Conservation (phyloP, 148 eudicot genomes). For the Fagopyrum esculentum region DNA sequence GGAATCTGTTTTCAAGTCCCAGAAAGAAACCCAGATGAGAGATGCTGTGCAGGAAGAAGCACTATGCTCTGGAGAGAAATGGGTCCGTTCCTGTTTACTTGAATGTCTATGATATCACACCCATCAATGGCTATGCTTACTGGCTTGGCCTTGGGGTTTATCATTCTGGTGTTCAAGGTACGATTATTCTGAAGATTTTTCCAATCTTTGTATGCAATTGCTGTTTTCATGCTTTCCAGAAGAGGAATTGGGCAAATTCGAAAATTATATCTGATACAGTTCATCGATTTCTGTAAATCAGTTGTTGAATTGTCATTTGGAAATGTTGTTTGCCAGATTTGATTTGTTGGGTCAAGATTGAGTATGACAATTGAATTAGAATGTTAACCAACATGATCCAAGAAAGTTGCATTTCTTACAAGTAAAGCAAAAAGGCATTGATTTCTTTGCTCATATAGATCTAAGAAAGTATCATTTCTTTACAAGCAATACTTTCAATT, state of each 20-base stretch:
- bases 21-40: slow-evolving; percentile 12
- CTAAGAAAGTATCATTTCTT: neutral
- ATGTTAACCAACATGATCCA: slow-evolving; percentile 2
- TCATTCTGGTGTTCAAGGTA: slow-evolving; percentile 70
- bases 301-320: neutral
- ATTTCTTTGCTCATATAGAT: neutral
- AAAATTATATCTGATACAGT: neutral
- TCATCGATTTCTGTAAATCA: neutral
- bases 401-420: slow-evolving; percentile 1
- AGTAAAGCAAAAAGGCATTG: slow-evolving; percentile 2
- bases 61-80: slow-evolving; percentile 22
- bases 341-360: neutral
- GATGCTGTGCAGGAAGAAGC: slow-evolving; percentile 40
- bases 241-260: neutral
- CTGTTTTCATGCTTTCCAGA: neutral
- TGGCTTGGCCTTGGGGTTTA: slow-evolving; percentile 68
- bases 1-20: neutral
- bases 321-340: neutral
- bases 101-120: slow-evolving; percentile 52
- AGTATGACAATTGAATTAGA: neutral
- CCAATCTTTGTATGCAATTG: neutral
- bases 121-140: slow-evolving; percentile 55
- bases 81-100: slow-evolving; percentile 54
- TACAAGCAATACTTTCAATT: neutral
- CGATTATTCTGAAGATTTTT: neutral